Evolutionary conservation across 139 green algal genomes (phyloP).

Genomic region (Penium margaritaceum): DNA sequence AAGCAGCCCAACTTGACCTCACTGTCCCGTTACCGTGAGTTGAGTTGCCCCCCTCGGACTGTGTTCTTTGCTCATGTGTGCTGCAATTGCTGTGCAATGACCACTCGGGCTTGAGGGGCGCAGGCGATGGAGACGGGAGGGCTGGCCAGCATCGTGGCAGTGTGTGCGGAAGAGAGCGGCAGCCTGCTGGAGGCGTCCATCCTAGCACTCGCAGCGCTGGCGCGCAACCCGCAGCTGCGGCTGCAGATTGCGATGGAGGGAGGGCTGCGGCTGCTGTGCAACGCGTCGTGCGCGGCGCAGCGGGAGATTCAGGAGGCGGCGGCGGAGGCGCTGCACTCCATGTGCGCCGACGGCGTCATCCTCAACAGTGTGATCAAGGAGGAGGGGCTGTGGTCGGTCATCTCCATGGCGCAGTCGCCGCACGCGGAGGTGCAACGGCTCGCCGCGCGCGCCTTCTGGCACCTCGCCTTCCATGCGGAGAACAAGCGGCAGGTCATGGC

Average conservation of each 20-base stretch:
- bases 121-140: constrained; percentile 27
- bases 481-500: constrained; percentile 44
- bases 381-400: constrained; percentile 42
- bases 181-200: constrained; percentile 34
- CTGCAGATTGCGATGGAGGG: constrained; percentile 28
- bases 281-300: constrained; percentile 31
- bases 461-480: constrained; percentile 46
- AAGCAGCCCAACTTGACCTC: no score
- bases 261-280: constrained; percentile 36
- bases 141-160: background rate
- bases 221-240: constrained; percentile 39
- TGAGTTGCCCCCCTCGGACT: no score
- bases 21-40: no score
- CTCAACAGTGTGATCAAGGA: constrained; percentile 36
- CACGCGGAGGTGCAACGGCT: constrained; percentile 51
- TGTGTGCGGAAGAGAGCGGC: constrained; percentile 29
- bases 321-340: constrained; percentile 41
- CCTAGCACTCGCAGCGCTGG: constrained; percentile 42
- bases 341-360: constrained; percentile 46
- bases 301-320: constrained; percentile 36
- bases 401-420: constrained; percentile 40
- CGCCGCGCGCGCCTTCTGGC: constrained; percentile 51
- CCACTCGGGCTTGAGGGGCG: no score
- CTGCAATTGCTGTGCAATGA: no score
- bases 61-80: no score